Evolutionary conservation across 495 filamentous ascomycete genomes (phyloP).

Genomic region (Penicillium mononematosum): DNA sequence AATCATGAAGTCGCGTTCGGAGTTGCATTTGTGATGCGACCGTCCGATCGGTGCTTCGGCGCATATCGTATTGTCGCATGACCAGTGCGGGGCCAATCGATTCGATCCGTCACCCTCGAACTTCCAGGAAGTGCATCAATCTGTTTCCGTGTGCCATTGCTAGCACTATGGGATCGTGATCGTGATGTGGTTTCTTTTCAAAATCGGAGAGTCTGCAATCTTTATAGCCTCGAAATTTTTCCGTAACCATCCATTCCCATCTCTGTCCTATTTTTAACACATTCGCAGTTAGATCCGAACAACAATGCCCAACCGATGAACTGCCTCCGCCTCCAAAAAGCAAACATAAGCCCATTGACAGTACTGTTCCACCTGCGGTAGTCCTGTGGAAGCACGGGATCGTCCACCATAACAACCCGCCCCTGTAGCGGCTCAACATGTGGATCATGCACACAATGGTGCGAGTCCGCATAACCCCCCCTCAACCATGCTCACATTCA

Average conservation of each 20-base stretch:
- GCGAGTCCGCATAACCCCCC: background rate
- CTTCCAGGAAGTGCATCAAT: background rate
- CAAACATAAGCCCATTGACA: background rate
- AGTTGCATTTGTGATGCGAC: background rate
- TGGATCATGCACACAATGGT: background rate
- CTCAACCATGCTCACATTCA: background rate
- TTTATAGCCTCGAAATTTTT: background rate
- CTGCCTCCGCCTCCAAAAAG: background rate
- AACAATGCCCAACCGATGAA: background rate
- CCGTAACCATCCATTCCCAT: background rate
- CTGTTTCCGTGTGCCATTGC: background rate
- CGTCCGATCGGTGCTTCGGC: background rate
- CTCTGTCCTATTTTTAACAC: background rate
- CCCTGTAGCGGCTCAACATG: background rate
- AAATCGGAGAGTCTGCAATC: background rate
- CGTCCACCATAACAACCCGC: background rate
- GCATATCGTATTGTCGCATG: constrained; percentile 2
- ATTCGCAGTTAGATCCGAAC: background rate
- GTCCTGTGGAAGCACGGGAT: background rate
- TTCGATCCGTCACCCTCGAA: background rate
- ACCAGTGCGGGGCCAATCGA: background rate
- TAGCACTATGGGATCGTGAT: background rate
- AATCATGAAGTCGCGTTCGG: background rate
- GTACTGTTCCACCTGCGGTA: background rate
- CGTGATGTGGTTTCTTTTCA: background rate